Percentiles rank a stretch among this genome's conserved stretches.
phyloP scores from a whole-genome alignment of 108 stramenopile species.

The Skeletonema menzelii region DNA sequence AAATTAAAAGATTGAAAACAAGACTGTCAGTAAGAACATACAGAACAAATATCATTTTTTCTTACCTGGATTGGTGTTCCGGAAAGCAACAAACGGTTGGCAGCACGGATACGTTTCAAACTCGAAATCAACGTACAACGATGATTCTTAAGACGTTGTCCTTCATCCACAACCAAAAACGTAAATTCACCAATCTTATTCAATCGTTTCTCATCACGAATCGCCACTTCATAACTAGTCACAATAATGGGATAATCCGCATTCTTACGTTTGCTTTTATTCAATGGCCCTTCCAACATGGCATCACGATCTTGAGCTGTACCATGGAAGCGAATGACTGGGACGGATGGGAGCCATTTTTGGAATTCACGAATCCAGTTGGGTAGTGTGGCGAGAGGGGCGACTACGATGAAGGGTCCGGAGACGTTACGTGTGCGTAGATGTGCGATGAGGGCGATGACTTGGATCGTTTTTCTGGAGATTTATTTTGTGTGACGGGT shows the following conservation, averaged over 20 bases:
- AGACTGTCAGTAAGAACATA: background rate
- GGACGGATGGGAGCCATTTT: conserved; percentile 92
- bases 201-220: conserved; percentile 79
- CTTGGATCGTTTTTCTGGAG: conserved; percentile 89
- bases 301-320: conserved; percentile 78
- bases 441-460: conserved; percentile 94
- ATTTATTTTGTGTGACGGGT: too few relatives aligned
- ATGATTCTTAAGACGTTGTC: conserved; percentile 97
- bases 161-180: conserved; percentile 97
- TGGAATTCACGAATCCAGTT: conserved; percentile 97
- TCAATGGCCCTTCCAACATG: conserved; percentile 70
- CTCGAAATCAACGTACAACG: conserved; percentile 90
- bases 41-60: conserved; percentile 31
- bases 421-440: conserved; percentile 83
- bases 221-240: conserved; percentile 95
- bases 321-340: conserved; percentile 95
- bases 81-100: conserved; percentile 89
- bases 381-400: conserved; percentile 97
- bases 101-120: conserved; percentile 85
- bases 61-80: conserved; percentile 97
- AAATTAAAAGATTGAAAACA: background rate
- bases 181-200: conserved; percentile 79
- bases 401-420: conserved; percentile 94
- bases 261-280: conserved; percentile 58
- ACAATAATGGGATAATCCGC: conserved; percentile 88